These are phyloP conservation scores for Solanum ossicruentum DNA, from an alignment of 257 asterid genomes.

Conservation along the genomic window DNA sequence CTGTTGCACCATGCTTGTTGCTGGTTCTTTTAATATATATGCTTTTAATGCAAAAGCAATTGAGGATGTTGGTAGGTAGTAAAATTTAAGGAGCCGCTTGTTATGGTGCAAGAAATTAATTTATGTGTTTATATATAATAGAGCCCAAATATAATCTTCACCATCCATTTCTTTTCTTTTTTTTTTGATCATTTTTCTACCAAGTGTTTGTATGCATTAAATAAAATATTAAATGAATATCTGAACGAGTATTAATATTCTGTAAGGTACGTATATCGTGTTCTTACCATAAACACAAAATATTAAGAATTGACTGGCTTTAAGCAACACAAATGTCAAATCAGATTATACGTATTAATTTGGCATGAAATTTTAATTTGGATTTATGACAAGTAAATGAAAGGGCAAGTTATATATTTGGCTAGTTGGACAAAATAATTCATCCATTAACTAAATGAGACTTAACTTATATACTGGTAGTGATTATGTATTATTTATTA, in stretches of 20 bases:
- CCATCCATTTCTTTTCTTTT: not conserved
- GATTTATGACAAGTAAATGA: not conserved
- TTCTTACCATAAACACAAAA: not conserved
- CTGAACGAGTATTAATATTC: not conserved
- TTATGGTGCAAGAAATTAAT: not conserved
- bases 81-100: conserved; percentile 11
- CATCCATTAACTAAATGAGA: not conserved
- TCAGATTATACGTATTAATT: not conserved
- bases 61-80: conserved; percentile 13
- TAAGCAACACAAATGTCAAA: not conserved
- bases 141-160: not conserved
- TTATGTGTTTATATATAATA: not conserved
- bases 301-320: not conserved
- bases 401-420: not conserved
- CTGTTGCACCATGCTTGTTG: not conserved
- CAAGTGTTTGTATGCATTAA: not conserved
- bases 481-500: not conserved
- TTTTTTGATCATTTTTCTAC: not conserved
- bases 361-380: not conserved
- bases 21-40: too few species aligned
- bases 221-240: not conserved
- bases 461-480: not conserved
- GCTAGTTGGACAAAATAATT: not conserved
- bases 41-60: conserved; percentile 6
- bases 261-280: not conserved